Conservation (phyloP, 805 yeast species). For the Naumovozyma castellii region DNA sequence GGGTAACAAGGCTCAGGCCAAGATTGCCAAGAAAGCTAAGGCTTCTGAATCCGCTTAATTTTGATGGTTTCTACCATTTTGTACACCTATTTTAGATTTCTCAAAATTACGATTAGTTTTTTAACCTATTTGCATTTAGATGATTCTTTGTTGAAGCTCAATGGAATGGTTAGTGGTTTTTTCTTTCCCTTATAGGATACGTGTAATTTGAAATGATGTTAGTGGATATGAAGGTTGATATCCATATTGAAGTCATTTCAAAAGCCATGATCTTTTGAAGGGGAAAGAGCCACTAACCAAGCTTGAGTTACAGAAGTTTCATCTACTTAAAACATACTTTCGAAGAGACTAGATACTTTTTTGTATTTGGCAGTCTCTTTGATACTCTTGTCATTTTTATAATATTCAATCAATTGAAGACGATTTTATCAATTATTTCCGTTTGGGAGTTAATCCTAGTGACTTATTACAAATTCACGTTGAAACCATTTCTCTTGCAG, state of each 20-base stretch:
- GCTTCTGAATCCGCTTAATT: constrained; percentile 33
- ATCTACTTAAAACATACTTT: background rate
- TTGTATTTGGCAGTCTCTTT: no score
- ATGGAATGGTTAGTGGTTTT: background rate
- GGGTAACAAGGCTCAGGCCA: constrained; percentile 89
- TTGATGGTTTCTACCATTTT: background rate
- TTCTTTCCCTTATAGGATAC: background rate
- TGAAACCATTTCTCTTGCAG: no score
- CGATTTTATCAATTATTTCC: no score
- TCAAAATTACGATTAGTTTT: background rate
- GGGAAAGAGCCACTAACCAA: background rate
- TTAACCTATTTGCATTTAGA: background rate
- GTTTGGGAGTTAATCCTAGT: no score
- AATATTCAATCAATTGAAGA: no score
- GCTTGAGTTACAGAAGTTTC: background rate
- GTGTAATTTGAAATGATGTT: background rate
- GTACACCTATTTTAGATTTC: background rate
- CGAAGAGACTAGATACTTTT: no score
- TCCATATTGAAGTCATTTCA: background rate
- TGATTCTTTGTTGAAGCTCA: constrained; percentile 3
- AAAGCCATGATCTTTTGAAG: background rate
- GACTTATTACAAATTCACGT: no score
- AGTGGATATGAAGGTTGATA: background rate
- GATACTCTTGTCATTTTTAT: no score
- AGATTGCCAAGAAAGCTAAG: constrained; percentile 67